A percentile compares a stretch with the other conserved stretches of the same genome.
These are phyloP conservation scores for Ophiostoma himal-ulmi DNA, from an alignment of 2,329 filamentous ascomycete genomes.

Conservation along the genomic window DNA sequence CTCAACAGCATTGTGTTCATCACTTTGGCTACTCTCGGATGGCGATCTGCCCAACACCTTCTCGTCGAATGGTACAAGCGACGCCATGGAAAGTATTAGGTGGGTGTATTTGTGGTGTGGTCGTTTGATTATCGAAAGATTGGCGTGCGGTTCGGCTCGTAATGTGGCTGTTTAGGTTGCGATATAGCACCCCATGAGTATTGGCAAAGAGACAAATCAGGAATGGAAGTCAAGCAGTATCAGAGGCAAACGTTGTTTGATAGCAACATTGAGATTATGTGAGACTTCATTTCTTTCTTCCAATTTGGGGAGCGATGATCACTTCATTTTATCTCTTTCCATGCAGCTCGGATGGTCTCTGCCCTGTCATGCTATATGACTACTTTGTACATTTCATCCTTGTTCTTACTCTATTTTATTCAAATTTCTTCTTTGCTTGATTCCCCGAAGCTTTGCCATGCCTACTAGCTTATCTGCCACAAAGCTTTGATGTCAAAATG, in stretches of 20 bases:
- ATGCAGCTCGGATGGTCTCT: background rate
- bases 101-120: background rate
- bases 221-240: background rate
- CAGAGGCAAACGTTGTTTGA: background rate
- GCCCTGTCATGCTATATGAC: background rate
- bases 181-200: background rate
- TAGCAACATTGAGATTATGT: background rate
- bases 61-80: background rate
- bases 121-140: background rate
- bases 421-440: conserved; percentile 29
- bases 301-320: background rate
- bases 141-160: background rate
- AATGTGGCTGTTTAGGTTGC: background rate
- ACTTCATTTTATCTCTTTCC: background rate
- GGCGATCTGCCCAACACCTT: background rate
- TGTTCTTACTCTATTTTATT: background rate
- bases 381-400: background rate
- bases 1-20: background rate
- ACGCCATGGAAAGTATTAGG: background rate
- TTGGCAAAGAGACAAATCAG: background rate
- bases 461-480: background rate
- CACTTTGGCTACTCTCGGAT: background rate
- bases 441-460: background rate
- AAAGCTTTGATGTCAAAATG: background rate
- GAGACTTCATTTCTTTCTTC: background rate